Conservation (phyloP, 2,329 filamentous ascomycete genomes). For the Trichophyton verrucosum region DNA sequence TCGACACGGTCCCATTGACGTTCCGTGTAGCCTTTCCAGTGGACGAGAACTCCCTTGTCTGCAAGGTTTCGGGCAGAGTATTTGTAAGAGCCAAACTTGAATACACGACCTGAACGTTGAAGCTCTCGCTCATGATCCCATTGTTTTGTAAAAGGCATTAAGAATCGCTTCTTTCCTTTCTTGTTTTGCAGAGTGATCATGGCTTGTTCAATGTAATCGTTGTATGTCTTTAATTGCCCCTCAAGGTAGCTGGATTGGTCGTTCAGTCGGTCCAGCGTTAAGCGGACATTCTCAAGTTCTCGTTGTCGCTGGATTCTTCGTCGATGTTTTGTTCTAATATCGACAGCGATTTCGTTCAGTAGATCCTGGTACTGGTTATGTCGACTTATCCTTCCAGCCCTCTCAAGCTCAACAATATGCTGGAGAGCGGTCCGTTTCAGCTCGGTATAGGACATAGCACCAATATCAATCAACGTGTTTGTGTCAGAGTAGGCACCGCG, state of each 20-base stretch:
- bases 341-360: slow-evolving; percentile 90
- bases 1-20: slow-evolving; percentile 86
- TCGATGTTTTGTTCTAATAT: slow-evolving; percentile 94
- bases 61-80: slow-evolving; percentile 80
- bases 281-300: slow-evolving; percentile 57
- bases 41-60: slow-evolving; percentile 86
- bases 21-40: slow-evolving; percentile 73
- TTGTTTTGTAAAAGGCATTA: slow-evolving; percentile 94
- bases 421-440: slow-evolving; percentile 88
- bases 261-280: slow-evolving; percentile 37
- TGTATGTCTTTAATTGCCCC: slow-evolving; percentile 91
- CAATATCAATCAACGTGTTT: slow-evolving; percentile 74
- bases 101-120: slow-evolving; percentile 78
- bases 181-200: slow-evolving; percentile 96
- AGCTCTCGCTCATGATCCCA: slow-evolving; percentile 98
- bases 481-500: slow-evolving; percentile 81
- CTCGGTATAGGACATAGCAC: slow-evolving; percentile 77
- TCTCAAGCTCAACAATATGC: slow-evolving; percentile 82
- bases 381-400: slow-evolving; percentile 69
- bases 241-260: slow-evolving; percentile 78
- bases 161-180: slow-evolving; percentile 87
- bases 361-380: slow-evolving; percentile 93
- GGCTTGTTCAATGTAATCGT: slow-evolving; percentile 97
- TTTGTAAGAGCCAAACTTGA: slow-evolving; percentile 96
- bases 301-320: slow-evolving; percentile 81